Conservation (phyloP, 2,329 filamentous ascomycete genomes). For the Colletotrichum chrysophilum region DNA sequence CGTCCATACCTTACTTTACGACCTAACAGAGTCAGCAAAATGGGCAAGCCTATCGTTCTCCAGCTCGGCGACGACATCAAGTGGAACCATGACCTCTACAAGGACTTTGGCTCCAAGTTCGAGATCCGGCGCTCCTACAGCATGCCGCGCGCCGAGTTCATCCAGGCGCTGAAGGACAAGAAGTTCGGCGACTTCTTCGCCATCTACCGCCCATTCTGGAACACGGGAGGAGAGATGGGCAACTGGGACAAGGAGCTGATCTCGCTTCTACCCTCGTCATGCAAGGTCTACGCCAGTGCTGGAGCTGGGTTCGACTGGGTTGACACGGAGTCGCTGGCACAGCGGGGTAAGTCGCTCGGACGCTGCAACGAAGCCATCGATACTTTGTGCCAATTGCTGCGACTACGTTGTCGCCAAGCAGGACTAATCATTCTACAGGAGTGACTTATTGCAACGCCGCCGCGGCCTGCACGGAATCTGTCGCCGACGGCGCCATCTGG, state of each 20-base stretch:
- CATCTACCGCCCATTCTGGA: slow-evolving; percentile 21
- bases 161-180: slow-evolving; percentile 11
- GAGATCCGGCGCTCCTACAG: slow-evolving; percentile 17
- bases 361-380: not conserved
- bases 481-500: slow-evolving; percentile 21
- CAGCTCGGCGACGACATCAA: slow-evolving; percentile 21
- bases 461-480: slow-evolving; percentile 15
- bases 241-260: slow-evolving; percentile 19
- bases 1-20: too few species aligned
- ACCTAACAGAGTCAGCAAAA: not conserved
- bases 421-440: not conserved
- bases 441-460: slow-evolving; percentile 17
- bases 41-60: slow-evolving; percentile 18
- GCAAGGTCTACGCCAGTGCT: slow-evolving; percentile 16
- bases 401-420: not conserved
- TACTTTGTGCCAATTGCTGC: not conserved
- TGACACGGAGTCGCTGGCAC: slow-evolving; percentile 14
- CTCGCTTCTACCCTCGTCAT: slow-evolving; percentile 13
- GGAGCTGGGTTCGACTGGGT: slow-evolving; percentile 18
- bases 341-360: not conserved
- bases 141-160: slow-evolving; percentile 18
- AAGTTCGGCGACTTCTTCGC: slow-evolving; percentile 19
- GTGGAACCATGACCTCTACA: slow-evolving; percentile 20
- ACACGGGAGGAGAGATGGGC: slow-evolving; percentile 20
- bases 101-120: slow-evolving; percentile 15